Conservation (phyloP, 805 yeast genomes). For the Pichia sporocuriosa region DNA sequence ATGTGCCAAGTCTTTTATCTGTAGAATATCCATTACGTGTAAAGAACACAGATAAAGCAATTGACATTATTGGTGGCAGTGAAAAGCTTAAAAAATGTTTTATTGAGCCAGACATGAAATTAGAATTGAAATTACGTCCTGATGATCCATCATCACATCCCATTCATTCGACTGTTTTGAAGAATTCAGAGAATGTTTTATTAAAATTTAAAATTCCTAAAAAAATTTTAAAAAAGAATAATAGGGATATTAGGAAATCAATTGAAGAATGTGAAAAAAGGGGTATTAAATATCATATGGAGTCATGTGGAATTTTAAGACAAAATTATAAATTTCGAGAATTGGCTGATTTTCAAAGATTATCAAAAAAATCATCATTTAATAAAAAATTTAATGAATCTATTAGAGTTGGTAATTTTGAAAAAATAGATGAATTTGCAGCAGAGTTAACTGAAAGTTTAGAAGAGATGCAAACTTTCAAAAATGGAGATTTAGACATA, state of each 20-base stretch:
- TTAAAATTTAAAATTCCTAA: conserved; percentile 58
- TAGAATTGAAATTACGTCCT: conserved; percentile 30
- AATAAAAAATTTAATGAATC: conserved; percentile 35
- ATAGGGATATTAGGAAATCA: conserved; percentile 39
- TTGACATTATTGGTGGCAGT: conserved; percentile 64
- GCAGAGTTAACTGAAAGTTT: conserved; percentile 19
- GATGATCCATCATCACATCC: conserved; percentile 48
- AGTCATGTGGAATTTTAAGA: conserved; percentile 63
- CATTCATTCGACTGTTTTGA: conserved; percentile 42
- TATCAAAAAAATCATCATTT: conserved; percentile 50
- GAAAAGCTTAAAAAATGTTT: conserved; percentile 36
- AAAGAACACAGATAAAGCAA: conserved; percentile 52
- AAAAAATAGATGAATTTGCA: conserved; percentile 36
- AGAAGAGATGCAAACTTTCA: conserved; percentile 11
- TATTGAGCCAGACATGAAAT: conserved; percentile 27
- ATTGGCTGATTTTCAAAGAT: conserved; percentile 80
- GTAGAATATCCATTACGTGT: conserved; percentile 77
- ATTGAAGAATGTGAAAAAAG: conserved; percentile 31
- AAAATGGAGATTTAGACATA: conserved; percentile 42
- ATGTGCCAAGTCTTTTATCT: conserved; percentile 65
- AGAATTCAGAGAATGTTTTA: conserved; percentile 49
- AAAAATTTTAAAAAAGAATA: conserved; percentile 35
- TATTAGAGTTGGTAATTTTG: conserved; percentile 36
- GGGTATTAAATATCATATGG: conserved; percentile 32
- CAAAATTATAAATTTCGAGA: conserved; percentile 73